Percentiles rank a stretch among this genome's conserved stretches.
Conservation (phyloP, 495 filamentous ascomycete genomes). For the Podospora didyma region DNA sequence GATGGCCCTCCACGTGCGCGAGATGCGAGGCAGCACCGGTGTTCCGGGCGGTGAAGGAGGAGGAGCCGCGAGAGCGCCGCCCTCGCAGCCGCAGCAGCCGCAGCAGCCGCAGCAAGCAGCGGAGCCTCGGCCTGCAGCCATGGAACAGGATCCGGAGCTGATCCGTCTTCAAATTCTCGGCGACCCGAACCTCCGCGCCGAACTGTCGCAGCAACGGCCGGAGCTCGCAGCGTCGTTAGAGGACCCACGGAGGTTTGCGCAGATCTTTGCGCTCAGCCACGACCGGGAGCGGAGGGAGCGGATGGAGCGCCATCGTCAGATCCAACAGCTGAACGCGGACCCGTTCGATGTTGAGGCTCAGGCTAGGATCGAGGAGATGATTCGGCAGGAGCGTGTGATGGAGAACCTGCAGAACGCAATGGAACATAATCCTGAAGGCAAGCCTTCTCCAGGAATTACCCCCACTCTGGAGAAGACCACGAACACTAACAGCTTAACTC, state of each 20-base stretch:
- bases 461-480: neutral
- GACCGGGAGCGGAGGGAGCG: constrained; percentile 65
- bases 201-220: constrained; percentile 65
- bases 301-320: constrained; percentile 72
- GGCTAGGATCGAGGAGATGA: constrained; percentile 92
- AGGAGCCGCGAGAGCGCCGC: neutral
- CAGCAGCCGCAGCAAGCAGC: constrained; percentile 10
- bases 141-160: constrained; percentile 67
- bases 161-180: constrained; percentile 77
- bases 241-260: constrained; percentile 69
- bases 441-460: neutral
- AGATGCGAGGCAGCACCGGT: constrained; percentile 42
- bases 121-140: constrained; percentile 15
- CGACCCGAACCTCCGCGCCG: constrained; percentile 64
- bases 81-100: neutral
- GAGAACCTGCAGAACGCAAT: constrained; percentile 94
- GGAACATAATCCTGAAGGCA: constrained; percentile 96
- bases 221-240: constrained; percentile 74
- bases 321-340: constrained; percentile 75
- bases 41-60: constrained; percentile 21
- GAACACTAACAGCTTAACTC: no score
- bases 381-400: constrained; percentile 85
- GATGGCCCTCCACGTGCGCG: constrained; percentile 76
- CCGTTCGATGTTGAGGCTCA: constrained; percentile 90
- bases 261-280: constrained; percentile 61